Evolutionary conservation across 495 filamentous ascomycete genomes (phyloP), one percentile per base, ranked within the genome.

Genomic region (Recurvomyces mirabilis): DNA sequence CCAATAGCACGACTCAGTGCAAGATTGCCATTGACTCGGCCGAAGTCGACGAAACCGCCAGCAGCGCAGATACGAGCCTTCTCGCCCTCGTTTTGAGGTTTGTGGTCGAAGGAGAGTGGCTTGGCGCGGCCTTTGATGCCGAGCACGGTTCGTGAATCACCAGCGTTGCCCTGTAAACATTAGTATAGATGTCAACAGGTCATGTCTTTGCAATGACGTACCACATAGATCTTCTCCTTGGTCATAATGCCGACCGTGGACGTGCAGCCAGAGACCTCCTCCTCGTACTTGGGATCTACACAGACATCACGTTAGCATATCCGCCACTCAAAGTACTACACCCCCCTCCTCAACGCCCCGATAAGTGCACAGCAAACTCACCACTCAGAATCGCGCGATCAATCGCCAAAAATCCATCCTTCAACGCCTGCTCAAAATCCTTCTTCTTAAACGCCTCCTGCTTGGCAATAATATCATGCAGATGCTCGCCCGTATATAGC

Each of bases 11-110:
- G 81, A 37, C 93, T 96, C 29, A 98, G 72, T n/a, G 91, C 91
- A 37, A 98, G 78, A 61, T 98, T 98, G 54, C 91, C 91, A 61
- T 98, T 98, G 51, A 98, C 91, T 58, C 91, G 83, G 38, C 88
- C 91, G 57, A 96, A 98, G 66, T 98, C 91, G 54, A 98, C 91
- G 58, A 98, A 98, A 34, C 91, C 91, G 55, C 91, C 91, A 3
- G 91, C 91, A 25, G 89, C 89, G 53, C 76, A 84, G 60, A 98
- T 98, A 60, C 91, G 73, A 35, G 91, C 87, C 68, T 94, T 96
- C 65, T 98, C 91, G 94, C 91, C 86, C 74, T 96, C 91, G 52
- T 96, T 96, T 62, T 94, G 87, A 12, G 91, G 91, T 67, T 98
- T 98, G 70, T 98, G 91, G 60, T 98, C 91, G 62, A 88, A 93